A percentile compares a stretch with the other conserved stretches of the same genome.
These are phyloP conservation scores for Olyra latifolia DNA, from an alignment of 176 grass and related monocot species.

Conservation along the genomic window DNA sequence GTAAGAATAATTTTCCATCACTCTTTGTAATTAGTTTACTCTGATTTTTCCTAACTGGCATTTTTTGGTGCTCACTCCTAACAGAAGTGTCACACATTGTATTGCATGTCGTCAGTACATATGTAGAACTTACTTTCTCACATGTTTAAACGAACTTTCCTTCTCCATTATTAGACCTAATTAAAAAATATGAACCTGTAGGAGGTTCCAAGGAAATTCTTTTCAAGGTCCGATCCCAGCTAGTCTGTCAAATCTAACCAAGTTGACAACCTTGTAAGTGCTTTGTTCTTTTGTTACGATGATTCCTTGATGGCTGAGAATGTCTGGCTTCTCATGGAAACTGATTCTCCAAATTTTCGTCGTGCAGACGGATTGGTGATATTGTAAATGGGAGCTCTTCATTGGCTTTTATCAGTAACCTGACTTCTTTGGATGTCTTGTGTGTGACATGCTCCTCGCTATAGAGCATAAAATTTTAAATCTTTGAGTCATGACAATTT, in stretches of 20 bases:
- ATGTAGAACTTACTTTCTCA: too few species aligned
- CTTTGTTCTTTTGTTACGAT: not conserved
- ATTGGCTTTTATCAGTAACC: conserved; percentile 52
- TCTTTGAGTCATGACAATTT: not conserved
- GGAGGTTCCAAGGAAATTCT: conserved; percentile 74
- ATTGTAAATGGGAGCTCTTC: conserved; percentile 58
- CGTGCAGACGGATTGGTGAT: conserved; percentile 57
- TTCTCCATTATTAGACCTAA: too few species aligned
- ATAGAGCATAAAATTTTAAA: not conserved
- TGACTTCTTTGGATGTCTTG: conserved; percentile 52
- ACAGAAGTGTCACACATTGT: too few species aligned
- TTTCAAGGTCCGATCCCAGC: conserved; percentile 73
- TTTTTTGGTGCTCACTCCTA: not conserved
- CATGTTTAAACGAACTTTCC: too few species aligned
- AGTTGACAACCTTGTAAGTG: conserved; percentile 35
- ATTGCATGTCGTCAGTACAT: too few species aligned
- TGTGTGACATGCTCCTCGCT: not conserved
- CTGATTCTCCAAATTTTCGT: not conserved
- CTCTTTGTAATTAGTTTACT: not conserved
- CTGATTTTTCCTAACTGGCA: too few species aligned
- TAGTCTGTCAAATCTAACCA: conserved; percentile 56
- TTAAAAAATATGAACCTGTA: too few species aligned
- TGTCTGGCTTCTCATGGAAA: not conserved
- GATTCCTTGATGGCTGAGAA: not conserved
- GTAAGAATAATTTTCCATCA: conserved; percentile 4